Percentiles rank a stretch among this genome's conserved stretches.
Evolutionary conservation across 768 basidiomycete genomes (phyloP).

Genomic region (Pulveroboletus sp.): DNA sequence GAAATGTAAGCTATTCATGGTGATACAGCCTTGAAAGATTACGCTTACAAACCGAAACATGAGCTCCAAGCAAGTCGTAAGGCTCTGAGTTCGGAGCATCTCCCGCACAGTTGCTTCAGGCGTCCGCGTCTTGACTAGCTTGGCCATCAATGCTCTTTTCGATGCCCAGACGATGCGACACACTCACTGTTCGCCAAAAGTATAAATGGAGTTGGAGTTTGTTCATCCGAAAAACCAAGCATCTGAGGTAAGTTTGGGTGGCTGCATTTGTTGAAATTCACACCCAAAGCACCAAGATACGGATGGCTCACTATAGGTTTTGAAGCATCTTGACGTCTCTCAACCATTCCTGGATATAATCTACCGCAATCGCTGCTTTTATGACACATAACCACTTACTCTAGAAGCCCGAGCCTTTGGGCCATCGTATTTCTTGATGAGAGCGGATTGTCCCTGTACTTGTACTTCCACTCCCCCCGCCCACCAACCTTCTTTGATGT

Average conservation of each 20-base stretch:
- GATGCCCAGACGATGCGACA: not conserved
- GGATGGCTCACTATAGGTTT: conserved; percentile 40
- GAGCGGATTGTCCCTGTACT: conserved; percentile 35
- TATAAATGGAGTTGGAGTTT: conserved; percentile 45
- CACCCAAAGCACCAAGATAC: not conserved
- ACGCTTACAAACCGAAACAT: conserved; percentile 32
- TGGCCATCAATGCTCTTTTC: not conserved
- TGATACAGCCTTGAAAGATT: not conserved
- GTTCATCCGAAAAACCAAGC: conserved; percentile 44
- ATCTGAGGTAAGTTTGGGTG: conserved; percentile 53
- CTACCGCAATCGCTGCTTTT: not conserved
- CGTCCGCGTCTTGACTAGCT: conserved; percentile 39
- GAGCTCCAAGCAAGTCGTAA: conserved; percentile 35
- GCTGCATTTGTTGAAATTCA: conserved; percentile 20
- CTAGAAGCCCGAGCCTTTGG: conserved; percentile 28
- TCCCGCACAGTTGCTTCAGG: conserved; percentile 39
- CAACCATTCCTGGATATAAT: conserved; percentile 39
- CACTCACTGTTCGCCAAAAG: conserved; percentile 43
- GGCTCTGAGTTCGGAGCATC: conserved; percentile 31
- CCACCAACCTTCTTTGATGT: conserved; percentile 46
- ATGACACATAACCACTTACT: conserved; percentile 17
- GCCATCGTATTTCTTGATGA: conserved; percentile 45
- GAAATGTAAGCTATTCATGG: not conserved
- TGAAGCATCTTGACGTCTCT: conserved; percentile 47
- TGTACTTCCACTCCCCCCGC: conserved; percentile 38